A percentile compares a stretch with the other conserved stretches of the same genome.
These are phyloP conservation scores for Nakazawaea laoshanensis DNA, from an alignment of 805 yeast species.

Conservation along the genomic window DNA sequence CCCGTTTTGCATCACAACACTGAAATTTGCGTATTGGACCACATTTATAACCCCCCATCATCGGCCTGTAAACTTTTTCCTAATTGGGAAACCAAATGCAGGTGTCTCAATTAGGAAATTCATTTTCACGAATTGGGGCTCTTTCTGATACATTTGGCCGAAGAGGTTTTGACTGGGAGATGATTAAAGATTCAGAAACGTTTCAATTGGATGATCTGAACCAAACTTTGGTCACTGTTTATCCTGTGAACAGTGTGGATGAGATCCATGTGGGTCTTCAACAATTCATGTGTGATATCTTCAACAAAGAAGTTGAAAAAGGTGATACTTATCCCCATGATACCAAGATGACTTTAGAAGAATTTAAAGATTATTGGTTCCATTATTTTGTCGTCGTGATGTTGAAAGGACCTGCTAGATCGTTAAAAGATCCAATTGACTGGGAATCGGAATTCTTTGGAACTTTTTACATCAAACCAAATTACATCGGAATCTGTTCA, in stretches of 20 bases:
- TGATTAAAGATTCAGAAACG: constrained; percentile 26
- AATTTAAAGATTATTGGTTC: constrained; percentile 61
- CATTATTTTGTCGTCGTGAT: constrained; percentile 57
- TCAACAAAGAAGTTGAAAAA: constrained; percentile 57
- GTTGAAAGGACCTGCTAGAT: constrained; percentile 31
- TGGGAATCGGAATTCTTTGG: constrained; percentile 49
- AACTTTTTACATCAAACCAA: constrained; percentile 76
- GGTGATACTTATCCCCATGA: constrained; percentile 73
- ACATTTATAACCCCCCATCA: no score
- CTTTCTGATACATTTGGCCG: no score
- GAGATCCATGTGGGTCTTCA: constrained; percentile 46
- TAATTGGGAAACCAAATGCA: no score
- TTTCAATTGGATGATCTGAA: constrained; percentile 35
- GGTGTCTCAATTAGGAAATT: no score
- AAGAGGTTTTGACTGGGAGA: no score
- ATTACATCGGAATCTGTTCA: constrained; percentile 75
- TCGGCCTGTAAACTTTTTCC: constrained; percentile 4
- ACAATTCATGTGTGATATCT: constrained; percentile 35
- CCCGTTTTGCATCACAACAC: no score
- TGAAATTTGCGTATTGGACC: no score
- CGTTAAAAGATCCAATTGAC: constrained; percentile 13
- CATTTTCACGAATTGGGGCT: no score
- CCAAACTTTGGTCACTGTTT: constrained; percentile 40
- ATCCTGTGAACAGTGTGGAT: constrained; percentile 43
- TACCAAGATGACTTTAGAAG: constrained; percentile 30